These are phyloP conservation scores for Cytospora paraplurivora DNA, from an alignment of 2,329 filamentous ascomycete genomes.

Conservation along the genomic window DNA sequence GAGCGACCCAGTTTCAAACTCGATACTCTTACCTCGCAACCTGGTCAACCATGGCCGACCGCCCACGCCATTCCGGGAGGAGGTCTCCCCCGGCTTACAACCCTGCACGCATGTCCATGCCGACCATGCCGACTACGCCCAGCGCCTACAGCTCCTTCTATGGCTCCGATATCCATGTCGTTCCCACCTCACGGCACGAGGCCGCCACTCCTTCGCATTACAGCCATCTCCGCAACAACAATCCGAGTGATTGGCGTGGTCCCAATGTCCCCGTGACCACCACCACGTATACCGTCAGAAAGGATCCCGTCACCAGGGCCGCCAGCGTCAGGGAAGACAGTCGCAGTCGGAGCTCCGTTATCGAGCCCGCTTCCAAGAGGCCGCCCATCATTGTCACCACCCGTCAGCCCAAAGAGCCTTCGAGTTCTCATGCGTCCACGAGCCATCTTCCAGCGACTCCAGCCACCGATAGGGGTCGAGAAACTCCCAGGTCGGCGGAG, in stretches of 20 bases:
- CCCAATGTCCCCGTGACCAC: slow-evolving; percentile 47
- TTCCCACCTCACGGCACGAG: slow-evolving; percentile 46
- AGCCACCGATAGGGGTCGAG: slow-evolving; percentile 51
- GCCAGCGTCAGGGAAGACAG: slow-evolving; percentile 51
- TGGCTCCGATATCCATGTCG: slow-evolving; percentile 56
- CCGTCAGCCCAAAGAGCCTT: slow-evolving; percentile 47
- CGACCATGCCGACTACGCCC: slow-evolving; percentile 41
- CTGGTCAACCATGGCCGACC: slow-evolving; percentile 48
- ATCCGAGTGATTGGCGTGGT: slow-evolving; percentile 34
- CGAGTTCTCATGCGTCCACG: slow-evolving; percentile 44
- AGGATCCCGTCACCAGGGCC: slow-evolving; percentile 52
- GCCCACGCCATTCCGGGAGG: slow-evolving; percentile 47
- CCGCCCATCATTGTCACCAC: slow-evolving; percentile 62
- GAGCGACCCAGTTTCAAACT: neutral
- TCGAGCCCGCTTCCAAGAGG: slow-evolving; percentile 49
- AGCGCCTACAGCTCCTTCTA: slow-evolving; percentile 54
- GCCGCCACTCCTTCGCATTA: slow-evolving; percentile 28
- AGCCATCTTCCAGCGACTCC: slow-evolving; percentile 49
- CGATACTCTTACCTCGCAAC: neutral
- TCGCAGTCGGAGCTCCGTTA: slow-evolving; percentile 52
- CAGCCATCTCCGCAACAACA: slow-evolving; percentile 36
- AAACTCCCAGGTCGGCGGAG: slow-evolving; percentile 56
- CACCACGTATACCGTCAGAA: slow-evolving; percentile 59
- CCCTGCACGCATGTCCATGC: slow-evolving; percentile 57
- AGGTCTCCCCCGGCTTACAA: slow-evolving; percentile 49